phyloP scores from a whole-genome alignment of 331 rosid species.

The Cydonia oblonga region DNA sequence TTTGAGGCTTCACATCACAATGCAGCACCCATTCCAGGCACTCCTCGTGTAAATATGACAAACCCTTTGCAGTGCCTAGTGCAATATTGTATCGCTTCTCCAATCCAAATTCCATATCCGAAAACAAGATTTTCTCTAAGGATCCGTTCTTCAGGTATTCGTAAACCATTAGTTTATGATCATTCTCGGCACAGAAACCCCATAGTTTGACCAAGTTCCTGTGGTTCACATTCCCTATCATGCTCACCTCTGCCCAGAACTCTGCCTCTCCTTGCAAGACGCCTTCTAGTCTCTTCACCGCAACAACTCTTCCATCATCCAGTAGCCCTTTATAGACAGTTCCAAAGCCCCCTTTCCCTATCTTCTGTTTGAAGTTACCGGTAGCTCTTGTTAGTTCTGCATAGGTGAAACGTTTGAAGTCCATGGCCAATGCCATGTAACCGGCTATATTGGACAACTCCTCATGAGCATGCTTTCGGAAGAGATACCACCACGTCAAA shows the following conservation, averaged over 20 bases:
- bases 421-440: slow-evolving; percentile 17
- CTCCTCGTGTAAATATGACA: slow-evolving; percentile 39
- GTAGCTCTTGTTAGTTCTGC: slow-evolving; percentile 23
- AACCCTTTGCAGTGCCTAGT: slow-evolving; percentile 32
- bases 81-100: slow-evolving; percentile 26
- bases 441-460: slow-evolving; percentile 23
- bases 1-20: slow-evolving; percentile 36
- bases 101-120: background rate
- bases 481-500: slow-evolving; percentile 22
- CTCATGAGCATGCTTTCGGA: slow-evolving; percentile 13
- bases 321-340: slow-evolving; percentile 27
- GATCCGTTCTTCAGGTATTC: slow-evolving; percentile 25
- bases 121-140: slow-evolving; percentile 22
- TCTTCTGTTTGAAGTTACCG: slow-evolving; percentile 19
- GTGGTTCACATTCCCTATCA: slow-evolving; percentile 33
- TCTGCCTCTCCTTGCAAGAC: slow-evolving; percentile 29
- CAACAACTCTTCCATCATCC: slow-evolving; percentile 24
- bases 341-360: slow-evolving; percentile 34
- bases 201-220: slow-evolving; percentile 28
- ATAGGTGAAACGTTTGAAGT: slow-evolving; percentile 19
- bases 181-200: slow-evolving; percentile 30
- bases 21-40: slow-evolving; percentile 40
- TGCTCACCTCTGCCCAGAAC: slow-evolving; percentile 36
- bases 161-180: slow-evolving; percentile 27
- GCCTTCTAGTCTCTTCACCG: slow-evolving; percentile 34